Base-by-base conservation (phyloP, 345 rosid genomes). In the Stellera chamaejasme region DNA sequence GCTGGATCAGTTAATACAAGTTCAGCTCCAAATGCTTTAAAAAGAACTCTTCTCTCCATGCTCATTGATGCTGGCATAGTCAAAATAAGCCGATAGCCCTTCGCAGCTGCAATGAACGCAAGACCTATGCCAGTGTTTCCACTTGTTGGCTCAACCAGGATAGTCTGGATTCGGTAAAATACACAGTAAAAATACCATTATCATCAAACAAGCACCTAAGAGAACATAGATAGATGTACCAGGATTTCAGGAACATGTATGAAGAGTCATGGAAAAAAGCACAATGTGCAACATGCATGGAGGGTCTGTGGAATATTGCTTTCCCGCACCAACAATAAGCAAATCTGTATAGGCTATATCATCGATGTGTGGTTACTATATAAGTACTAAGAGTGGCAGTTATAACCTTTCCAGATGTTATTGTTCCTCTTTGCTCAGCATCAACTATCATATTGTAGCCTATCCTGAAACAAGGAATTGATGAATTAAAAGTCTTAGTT, bases 71-170 rank as follows among this genome's bases (percentile, higher is more conserved):
- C 64, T 10, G 98, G 95, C 98, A 92, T 88, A 10, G 82, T 80
- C 62, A 86, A 63, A 52, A 88, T 84, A 47, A 85, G 77, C 68
- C 59, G 73, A 70, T 85, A 88, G 36, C 96, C 90, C 69, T 72
- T 88, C 48, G 85, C 70, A 58, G 98, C 95, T 64, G 95, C 95
- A 14, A 88, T 78, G 54, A 81, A 78, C 45, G 98, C 96, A 50
- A 91, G 73, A 60, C 91, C 98, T 27, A 91, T 91, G 68, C 96
- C 96, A 9, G 98, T 92, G 72, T 92, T 85, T 61, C 98, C 96
- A 71, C 95, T 82, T 0, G 96, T 92, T 58, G 90, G 87, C 74
- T 92, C 98, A 61, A 88, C 77, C 41, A 92, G 87, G 62, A 85
- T 66, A 61, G 82, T 85, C 96, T 88, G 49, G 26, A 50, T 14